Evolutionary conservation across 306 rosid species (phyloP).

Genomic region (Parietaria judaica): DNA sequence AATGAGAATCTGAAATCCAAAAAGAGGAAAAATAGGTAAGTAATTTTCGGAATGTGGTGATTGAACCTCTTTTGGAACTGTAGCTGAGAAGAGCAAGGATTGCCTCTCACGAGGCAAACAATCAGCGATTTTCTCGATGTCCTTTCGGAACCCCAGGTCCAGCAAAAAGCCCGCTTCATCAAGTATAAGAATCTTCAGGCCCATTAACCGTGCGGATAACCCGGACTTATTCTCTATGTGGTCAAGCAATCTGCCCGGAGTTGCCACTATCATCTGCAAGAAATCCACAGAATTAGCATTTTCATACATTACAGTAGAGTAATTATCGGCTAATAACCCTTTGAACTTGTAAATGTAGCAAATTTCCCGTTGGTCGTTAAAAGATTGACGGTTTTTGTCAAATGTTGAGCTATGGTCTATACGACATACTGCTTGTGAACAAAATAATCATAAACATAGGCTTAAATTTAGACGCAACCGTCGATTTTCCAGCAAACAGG

Average conservation of each 20-base stretch:
- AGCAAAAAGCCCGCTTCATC: conserved; percentile 89
- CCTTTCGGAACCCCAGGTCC: conserved; percentile 90
- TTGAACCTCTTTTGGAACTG: conserved; percentile 88
- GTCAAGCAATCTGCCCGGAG: conserved; percentile 94
- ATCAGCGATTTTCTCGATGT: conserved; percentile 83
- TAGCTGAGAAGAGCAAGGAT: conserved; percentile 77
- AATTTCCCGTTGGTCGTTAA: no score
- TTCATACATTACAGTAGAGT: no score
- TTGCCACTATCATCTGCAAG: conserved; percentile 84
- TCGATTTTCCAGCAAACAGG: neutral
- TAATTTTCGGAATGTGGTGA: neutral
- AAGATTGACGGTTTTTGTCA: no score
- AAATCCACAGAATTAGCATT: neutral
- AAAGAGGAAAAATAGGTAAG: neutral
- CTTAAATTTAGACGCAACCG: no score
- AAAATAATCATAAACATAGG: no score
- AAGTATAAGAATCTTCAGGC: conserved; percentile 78
- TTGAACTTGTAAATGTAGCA: no score
- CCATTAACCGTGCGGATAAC: conserved; percentile 72
- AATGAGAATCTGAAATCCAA: conserved; percentile 5
- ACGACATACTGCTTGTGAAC: no score
- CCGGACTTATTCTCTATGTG: conserved; percentile 83
- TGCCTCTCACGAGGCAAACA: conserved; percentile 89
- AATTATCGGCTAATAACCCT: no score
- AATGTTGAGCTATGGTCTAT: no score